Conservation (phyloP, 345 rosid genomes). For the Luvunga scandens region DNA sequence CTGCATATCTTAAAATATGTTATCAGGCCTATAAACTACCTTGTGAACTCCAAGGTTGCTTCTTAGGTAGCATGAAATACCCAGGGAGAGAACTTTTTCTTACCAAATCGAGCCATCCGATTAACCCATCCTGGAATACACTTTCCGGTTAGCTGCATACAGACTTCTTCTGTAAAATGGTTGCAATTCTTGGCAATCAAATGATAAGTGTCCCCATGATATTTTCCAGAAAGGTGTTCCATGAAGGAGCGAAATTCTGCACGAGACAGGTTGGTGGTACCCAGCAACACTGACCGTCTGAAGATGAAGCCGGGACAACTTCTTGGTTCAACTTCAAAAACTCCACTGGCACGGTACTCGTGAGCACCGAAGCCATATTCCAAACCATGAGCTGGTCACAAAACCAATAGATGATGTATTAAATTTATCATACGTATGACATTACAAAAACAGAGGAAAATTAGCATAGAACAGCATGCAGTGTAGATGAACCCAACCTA, state of each 20-base stretch:
- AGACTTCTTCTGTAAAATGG: conserved; percentile 86
- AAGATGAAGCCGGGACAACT: conserved; percentile 91
- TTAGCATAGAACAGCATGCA: background rate
- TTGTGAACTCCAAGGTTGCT: background rate
- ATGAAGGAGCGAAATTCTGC: conserved; percentile 76
- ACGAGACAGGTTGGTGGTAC: conserved; percentile 61
- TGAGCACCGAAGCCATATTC: conserved; percentile 97
- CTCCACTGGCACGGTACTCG: conserved; percentile 77
- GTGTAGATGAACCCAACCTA: background rate
- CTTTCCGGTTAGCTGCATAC: conserved; percentile 70
- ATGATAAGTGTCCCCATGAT: conserved; percentile 87
- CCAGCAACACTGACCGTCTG: conserved; percentile 74
- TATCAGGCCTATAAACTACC: background rate
- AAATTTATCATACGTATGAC: conserved; percentile 2
- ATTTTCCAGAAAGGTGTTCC: conserved; percentile 71
- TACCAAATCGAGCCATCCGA: conserved; percentile 85
- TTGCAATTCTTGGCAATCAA: conserved; percentile 98
- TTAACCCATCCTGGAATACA: conserved; percentile 95
- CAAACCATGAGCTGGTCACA: conserved; percentile 63
- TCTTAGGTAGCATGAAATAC: background rate
- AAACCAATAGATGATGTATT: conserved; percentile 15
- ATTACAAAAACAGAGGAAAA: background rate
- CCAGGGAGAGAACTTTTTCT: conserved; percentile 19
- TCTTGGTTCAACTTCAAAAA: conserved; percentile 90
- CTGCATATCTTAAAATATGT: conserved; percentile 1